These are phyloP conservation scores for Scolecobasidium constrictum DNA, from an alignment of 2,329 filamentous ascomycete species.

Conservation along the genomic window DNA sequence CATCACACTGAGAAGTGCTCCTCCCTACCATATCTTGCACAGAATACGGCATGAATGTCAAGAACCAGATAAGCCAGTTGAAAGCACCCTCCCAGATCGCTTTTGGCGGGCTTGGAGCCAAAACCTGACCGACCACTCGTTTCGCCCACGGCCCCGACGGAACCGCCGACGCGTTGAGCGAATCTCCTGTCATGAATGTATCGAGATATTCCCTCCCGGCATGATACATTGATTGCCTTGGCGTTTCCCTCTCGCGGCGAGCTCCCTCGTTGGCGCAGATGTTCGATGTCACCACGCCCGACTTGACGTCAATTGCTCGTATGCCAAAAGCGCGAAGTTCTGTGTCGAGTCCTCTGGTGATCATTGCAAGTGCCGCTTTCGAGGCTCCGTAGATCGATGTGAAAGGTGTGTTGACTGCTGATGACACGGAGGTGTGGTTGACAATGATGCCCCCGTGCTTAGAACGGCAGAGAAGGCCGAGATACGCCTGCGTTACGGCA, in stretches of 20 bases:
- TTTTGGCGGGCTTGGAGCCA: constrained; percentile 27
- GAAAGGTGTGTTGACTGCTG: constrained; percentile 14
- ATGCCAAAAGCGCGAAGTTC: not conserved
- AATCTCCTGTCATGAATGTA: constrained; percentile 38
- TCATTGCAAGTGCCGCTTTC: not conserved
- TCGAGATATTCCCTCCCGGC: constrained; percentile 34
- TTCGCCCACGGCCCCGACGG: constrained; percentile 41
- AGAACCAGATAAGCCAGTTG: constrained; percentile 37
- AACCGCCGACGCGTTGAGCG: constrained; percentile 44
- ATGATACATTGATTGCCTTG: constrained; percentile 38
- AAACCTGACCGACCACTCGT: constrained; percentile 42
- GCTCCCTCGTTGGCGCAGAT: constrained; percentile 21
- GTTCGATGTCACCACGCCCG: not conserved
- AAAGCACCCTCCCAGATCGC: constrained; percentile 46
- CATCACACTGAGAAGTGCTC: no score
- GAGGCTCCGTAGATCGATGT: not conserved
- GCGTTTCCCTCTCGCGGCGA: constrained; percentile 38
- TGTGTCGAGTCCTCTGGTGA: not conserved
- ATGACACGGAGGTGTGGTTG: constrained; percentile 21
- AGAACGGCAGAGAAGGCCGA: not conserved
- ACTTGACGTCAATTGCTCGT: not conserved
- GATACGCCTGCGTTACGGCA: not conserved
- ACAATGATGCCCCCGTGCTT: not conserved
- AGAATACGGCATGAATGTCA: constrained; percentile 37
- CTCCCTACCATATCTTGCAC: no score